Evolutionary conservation across 192 early-diverging fungal species (phyloP), one percentile per base, ranked within the genome.

Genomic region (Funneliformis mosseae): DNA sequence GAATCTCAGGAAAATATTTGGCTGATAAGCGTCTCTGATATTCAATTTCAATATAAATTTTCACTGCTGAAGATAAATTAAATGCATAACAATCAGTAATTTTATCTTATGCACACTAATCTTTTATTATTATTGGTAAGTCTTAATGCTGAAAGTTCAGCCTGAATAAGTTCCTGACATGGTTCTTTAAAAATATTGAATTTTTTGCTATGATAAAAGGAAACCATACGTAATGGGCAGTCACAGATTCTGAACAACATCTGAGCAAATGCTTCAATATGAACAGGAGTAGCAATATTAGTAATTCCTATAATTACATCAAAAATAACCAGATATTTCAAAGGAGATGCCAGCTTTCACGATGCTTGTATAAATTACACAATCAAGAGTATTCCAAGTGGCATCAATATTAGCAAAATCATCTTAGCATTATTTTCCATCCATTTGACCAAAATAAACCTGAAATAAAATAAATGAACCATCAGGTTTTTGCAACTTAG

Each of bases 401-500:
- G 39, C 69, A 71, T 71, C 33, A 71, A 71, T 71, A 42, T 71
- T 45, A 71, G 39, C 69, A 71, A 71, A 71, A 45, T 71, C 69
- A 71, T 71, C 69, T 45, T 71, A 39, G 38, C 38, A 25, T 71
- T 71, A 39, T 8, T 71, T 71, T 23, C 69, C 69, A 71, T 71
- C 69, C 69, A 71, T 71, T 71, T 71, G 69, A 8, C 39, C 33
- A 71, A 71, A 71, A 71, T 71, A n/a, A n/a, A n/a, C n/a, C n/a
- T n/a, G n/a, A n/a, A n/a, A n/a, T n/a, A n/a, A n/a, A n/a, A n/a
- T n/a, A 71, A 71, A 42, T 42, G 69, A 74, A 48, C 45, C 71
- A 55, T 74, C 71, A 50, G 71, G 71, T 74, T 74, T 74, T 74
- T 48, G 45, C 71, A 74, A 48, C 21, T 73, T 73, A 73, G 71